A percentile compares a stretch with the other conserved stretches of the same genome.
Evolutionary conservation across 805 yeast genomes (phyloP).

Genomic region (Ogataea pilisensis): DNA sequence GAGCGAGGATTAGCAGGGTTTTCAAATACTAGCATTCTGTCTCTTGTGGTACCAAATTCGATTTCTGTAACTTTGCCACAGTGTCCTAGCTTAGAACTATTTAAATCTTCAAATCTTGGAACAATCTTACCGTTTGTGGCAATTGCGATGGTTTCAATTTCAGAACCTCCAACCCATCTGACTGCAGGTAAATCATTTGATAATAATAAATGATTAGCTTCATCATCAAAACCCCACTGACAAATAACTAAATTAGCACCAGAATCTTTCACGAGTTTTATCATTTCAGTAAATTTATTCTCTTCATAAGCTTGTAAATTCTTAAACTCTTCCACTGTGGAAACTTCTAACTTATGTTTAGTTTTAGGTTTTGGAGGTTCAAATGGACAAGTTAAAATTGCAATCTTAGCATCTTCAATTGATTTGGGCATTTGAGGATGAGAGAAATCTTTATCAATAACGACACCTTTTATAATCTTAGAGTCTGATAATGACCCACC

Average conservation of each 20-base stretch:
- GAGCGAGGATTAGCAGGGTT: slow-evolving; percentile 83
- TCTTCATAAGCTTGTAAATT: slow-evolving; percentile 90
- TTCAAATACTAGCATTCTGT: slow-evolving; percentile 92
- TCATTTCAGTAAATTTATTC: slow-evolving; percentile 87
- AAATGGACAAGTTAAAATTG: slow-evolving; percentile 96
- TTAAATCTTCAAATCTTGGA: slow-evolving; percentile 91
- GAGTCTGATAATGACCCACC: slow-evolving; percentile 94
- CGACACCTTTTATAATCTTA: slow-evolving; percentile 80
- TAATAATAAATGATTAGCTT: slow-evolving; percentile 88
- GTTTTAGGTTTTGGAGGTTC: slow-evolving; percentile 99
- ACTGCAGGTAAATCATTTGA: slow-evolving; percentile 91
- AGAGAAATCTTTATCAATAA: slow-evolving; percentile 92
- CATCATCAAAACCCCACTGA: slow-evolving; percentile 99
- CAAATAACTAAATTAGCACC: slow-evolving; percentile 97
- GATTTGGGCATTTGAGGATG: slow-evolving; percentile 97
- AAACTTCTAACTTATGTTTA: slow-evolving; percentile 91
- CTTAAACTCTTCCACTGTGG: slow-evolving; percentile 90
- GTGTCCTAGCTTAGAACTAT: slow-evolving; percentile 74
- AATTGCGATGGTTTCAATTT: slow-evolving; percentile 90
- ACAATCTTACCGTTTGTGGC: slow-evolving; percentile 97
- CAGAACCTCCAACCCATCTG: slow-evolving; percentile 99
- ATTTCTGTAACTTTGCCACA: slow-evolving; percentile 85
- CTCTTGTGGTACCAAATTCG: slow-evolving; percentile 94
- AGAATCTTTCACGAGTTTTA: slow-evolving; percentile 72
- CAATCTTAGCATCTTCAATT: slow-evolving; percentile 77